A percentile compares a stretch with the other conserved stretches of the same genome.
Evolutionary conservation across 1,284 basidiomycete genomes (phyloP).

Genomic region (Cryptococcus floricola): DNA sequence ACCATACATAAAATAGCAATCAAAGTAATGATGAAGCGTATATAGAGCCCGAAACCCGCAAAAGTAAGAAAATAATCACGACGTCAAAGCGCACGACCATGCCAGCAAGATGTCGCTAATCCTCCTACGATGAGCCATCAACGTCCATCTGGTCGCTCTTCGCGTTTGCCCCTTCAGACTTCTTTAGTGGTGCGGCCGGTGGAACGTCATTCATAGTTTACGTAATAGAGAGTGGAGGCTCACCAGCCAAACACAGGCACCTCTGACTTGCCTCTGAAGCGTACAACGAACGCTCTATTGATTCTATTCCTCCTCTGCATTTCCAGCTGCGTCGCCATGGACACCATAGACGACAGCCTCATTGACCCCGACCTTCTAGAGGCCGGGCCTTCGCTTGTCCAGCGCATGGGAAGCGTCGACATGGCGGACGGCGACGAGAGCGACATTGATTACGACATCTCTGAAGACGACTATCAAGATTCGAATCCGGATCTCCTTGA

Average conservation of each 20-base stretch:
- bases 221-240: neutral
- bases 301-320: too few species aligned
- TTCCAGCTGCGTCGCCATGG: neutral
- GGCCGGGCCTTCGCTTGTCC: neutral
- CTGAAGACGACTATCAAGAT: constrained; percentile 26
- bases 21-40: too few species aligned
- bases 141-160: neutral
- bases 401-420: neutral
- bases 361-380: neutral
- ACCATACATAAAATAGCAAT: too few species aligned
- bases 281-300: too few species aligned
- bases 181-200: too few species aligned
- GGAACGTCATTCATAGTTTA: neutral
- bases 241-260: neutral
- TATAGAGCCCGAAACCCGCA: neutral
- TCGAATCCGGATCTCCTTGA: constrained; percentile 4
- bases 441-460: constrained; percentile 12
- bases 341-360: neutral
- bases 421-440: constrained; percentile 7
- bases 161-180: neutral
- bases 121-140: neutral
- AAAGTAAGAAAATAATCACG: neutral
- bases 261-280: too few species aligned
- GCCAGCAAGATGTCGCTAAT: neutral
- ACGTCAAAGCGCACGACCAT: neutral